phyloP scores from a whole-genome alignment of 495 filamentous ascomycete genomes.

The Xylaria nigripes region DNA sequence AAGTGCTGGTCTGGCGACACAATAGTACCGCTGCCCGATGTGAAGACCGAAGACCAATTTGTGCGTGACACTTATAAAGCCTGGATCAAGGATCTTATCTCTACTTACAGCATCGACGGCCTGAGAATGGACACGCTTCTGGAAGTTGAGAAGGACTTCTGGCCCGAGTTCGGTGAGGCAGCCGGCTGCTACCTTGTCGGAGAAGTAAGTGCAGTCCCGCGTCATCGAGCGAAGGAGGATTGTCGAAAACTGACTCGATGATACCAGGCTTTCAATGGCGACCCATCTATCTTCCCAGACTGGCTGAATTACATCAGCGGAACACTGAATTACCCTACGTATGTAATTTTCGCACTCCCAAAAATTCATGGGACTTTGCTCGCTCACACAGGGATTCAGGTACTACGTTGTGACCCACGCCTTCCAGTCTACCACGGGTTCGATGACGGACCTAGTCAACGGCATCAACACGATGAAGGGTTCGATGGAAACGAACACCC shows the following conservation, averaged over 20 bases:
- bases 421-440: conserved; percentile 50
- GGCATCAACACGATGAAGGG: conserved; percentile 48
- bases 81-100: conserved; percentile 56
- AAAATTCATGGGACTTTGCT: background rate
- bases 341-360: conserved; percentile 11
- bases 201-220: conserved; percentile 39
- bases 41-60: conserved; percentile 50
- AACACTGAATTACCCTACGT: conserved; percentile 62
- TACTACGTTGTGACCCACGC: conserved; percentile 54
- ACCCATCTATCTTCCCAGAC: conserved; percentile 49
- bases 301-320: conserved; percentile 57
- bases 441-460: conserved; percentile 48
- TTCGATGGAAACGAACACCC: conserved; percentile 17
- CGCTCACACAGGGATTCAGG: conserved; percentile 8
- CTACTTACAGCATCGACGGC: conserved; percentile 66
- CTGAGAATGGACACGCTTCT: conserved; percentile 66
- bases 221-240: background rate
- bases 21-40: conserved; percentile 54
- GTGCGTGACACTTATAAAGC: conserved; percentile 50
- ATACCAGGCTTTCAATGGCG: conserved; percentile 40
- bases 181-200: conserved; percentile 61
- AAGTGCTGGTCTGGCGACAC: conserved; percentile 64
- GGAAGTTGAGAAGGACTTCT: conserved; percentile 63
- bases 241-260: background rate
- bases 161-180: conserved; percentile 49